Conservation (phyloP, 2,329 filamentous ascomycete species). For the Claviceps sp. region DNA sequence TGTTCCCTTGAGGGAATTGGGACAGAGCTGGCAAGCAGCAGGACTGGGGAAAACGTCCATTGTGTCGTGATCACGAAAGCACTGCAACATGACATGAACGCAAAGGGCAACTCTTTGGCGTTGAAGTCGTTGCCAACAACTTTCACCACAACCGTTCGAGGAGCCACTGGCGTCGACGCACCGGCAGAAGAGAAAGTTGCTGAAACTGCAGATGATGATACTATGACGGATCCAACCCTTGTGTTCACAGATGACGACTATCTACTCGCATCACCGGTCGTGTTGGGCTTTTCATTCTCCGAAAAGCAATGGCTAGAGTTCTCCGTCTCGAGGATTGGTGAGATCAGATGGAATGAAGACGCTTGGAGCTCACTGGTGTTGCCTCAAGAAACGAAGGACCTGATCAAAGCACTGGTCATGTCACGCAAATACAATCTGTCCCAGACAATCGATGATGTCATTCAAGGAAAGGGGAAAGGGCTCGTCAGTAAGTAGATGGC, state of each 20-base stretch:
- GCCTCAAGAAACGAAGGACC: constrained; percentile 43
- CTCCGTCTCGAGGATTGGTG: constrained; percentile 61
- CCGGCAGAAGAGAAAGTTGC: constrained; percentile 2
- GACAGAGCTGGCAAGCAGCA: constrained; percentile 5
- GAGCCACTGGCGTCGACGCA: background rate
- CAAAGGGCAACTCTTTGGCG: constrained; percentile 28
- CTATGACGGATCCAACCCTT: constrained; percentile 16
- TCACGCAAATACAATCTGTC: constrained; percentile 73
- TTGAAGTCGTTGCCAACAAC: constrained; percentile 37
- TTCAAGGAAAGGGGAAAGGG: constrained; percentile 74
- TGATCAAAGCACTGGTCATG: constrained; percentile 65
- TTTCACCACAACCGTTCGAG: constrained; percentile 8
- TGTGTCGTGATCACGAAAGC: constrained; percentile 17
- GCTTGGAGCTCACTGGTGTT: constrained; percentile 77
- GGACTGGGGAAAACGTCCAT: background rate
- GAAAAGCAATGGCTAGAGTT: constrained; percentile 90
- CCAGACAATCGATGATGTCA: constrained; percentile 71
- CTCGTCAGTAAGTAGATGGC: constrained; percentile 43
- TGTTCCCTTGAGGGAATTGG: constrained; percentile 27
- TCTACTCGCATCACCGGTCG: constrained; percentile 68
- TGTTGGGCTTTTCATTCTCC: constrained; percentile 74
- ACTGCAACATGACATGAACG: constrained; percentile 17
- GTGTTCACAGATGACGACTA: constrained; percentile 73
- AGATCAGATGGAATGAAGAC: constrained; percentile 73
- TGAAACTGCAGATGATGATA: constrained; percentile 7